phyloP scores from a whole-genome alignment of 179 eudicot genomes.

The Pouteria campechiana region DNA sequence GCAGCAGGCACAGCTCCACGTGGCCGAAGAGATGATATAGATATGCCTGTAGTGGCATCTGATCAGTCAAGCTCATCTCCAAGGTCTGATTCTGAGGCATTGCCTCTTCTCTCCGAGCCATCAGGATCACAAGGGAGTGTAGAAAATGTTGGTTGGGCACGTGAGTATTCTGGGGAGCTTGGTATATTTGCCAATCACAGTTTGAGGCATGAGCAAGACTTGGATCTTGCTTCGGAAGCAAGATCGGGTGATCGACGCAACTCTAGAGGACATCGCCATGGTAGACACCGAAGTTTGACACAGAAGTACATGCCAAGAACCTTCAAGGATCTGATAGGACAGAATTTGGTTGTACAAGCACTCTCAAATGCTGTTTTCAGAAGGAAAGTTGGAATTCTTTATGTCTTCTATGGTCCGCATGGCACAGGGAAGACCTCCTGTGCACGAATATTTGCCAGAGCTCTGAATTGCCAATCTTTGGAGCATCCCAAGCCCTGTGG shows the following conservation, averaged over 20 bases:
- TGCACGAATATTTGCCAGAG: slow-evolving; percentile 82
- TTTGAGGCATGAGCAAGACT: slow-evolving; percentile 51
- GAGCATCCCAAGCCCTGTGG: slow-evolving; percentile 83
- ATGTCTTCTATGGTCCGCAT: slow-evolving; percentile 87
- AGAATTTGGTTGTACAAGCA: slow-evolving; percentile 75
- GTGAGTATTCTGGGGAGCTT: slow-evolving; percentile 87
- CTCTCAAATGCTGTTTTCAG: slow-evolving; percentile 70
- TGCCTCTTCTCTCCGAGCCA: slow-evolving; percentile 70
- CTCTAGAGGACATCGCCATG: slow-evolving; percentile 25
- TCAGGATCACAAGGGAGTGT: slow-evolving; percentile 52
- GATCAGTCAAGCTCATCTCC: slow-evolving; percentile 46
- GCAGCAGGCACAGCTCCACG: slow-evolving; percentile 31
- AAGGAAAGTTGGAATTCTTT: slow-evolving; percentile 59
- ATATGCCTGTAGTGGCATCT: slow-evolving; percentile 29
- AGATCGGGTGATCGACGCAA: slow-evolving; percentile 40
- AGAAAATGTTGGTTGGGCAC: slow-evolving; percentile 66
- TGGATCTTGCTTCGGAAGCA: slow-evolving; percentile 68
- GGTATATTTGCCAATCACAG: slow-evolving; percentile 72
- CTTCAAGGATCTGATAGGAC: slow-evolving; percentile 83
- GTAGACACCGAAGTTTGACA: slow-evolving; percentile 65
- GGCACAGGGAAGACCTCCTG: slow-evolving; percentile 91
- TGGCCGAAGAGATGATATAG: slow-evolving; percentile 28
- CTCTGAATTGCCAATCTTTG: slow-evolving; percentile 68
- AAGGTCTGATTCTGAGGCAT: slow-evolving; percentile 54
- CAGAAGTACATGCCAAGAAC: slow-evolving; percentile 85